Evolutionary conservation across 2,329 filamentous ascomycete genomes (phyloP), one percentile per base, ranked within the genome.

Genomic region (Monilinia vaccinii-corymbosi): DNA sequence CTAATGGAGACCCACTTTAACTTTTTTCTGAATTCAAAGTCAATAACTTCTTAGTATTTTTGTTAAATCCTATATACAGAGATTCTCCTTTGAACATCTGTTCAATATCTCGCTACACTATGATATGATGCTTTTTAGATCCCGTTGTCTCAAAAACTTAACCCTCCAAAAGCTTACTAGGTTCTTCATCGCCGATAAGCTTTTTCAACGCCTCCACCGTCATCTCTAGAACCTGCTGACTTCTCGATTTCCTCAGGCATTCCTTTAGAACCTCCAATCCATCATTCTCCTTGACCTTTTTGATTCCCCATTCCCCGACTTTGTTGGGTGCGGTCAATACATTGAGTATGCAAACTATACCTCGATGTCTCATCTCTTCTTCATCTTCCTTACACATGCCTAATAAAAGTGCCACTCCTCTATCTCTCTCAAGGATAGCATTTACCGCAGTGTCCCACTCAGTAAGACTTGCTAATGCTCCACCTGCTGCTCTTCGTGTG

Each of bases 401-500:
- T n/a, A 99, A 73, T n/a, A 97, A 68, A n/a, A 90, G 83, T 63
- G 85, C 79, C 4, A 94, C 79, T 0, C 90, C 91, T 16, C 87
- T 80, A 6, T 89, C 83, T 40, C 87, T 79, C 61, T 83, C 81
- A 42, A 96, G 68, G 3, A 97, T 80, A 4, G 82, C 86, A 2
- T 82, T 79, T 1, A 93, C 86, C 0, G 89, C 88, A 1, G 81
- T 80, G 67, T 94, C 89, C 71, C 87, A 91, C 34, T 85, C 83
- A 0, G 91, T 91, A 28, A 99, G 75, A 74, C 89, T 89, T 0
- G 93, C 94, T 53, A 99, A 73, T 0, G 91, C 93, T 1, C 94
- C 94, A 3, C 92, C 91, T 0, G 94, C 92, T 0, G 91, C 94
- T 51, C 86, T 84, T 34, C 93, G 79, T 0, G 91, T 96, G 0